Conservation (phyloP, 106 monocot genomes). For the Chionographis japonica region DNA sequence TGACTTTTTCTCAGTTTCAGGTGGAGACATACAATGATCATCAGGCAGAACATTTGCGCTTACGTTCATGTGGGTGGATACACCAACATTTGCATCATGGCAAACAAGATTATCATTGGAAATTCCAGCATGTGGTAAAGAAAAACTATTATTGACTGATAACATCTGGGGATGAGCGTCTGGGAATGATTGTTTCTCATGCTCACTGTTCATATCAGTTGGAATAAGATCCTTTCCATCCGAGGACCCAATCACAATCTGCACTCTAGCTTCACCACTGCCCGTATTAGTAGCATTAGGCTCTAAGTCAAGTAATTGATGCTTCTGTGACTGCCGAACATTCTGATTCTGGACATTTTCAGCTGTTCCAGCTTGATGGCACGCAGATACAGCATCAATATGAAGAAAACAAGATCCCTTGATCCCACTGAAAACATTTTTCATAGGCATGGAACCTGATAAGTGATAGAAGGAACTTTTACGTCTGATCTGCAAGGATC, state of each 20-base stretch:
- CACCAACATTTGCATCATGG: not conserved
- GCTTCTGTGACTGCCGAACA: not conserved
- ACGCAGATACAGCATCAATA: slow-evolving; percentile 18
- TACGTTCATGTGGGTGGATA: not conserved
- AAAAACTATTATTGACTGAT: not conserved
- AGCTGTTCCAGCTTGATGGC: not conserved
- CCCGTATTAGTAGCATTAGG: not conserved
- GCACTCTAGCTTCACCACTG: too few relatives aligned
- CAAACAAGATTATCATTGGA: not conserved
- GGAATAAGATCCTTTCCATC: too few relatives aligned
- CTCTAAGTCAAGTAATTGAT: not conserved
- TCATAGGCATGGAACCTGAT: slow-evolving; percentile 38
- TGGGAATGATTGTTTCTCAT: not conserved
- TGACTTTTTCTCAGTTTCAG: not conserved
- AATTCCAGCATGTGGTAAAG: slow-evolving; percentile 4
- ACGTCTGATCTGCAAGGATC: slow-evolving; percentile 23
- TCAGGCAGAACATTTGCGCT: not conserved
- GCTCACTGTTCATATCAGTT: not conserved
- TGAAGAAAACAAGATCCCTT: slow-evolving; percentile 40
- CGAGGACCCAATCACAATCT: too few relatives aligned
- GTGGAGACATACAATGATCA: not conserved
- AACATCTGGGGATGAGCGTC: not conserved
- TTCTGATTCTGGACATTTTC: not conserved
- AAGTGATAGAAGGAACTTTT: slow-evolving; percentile 35
- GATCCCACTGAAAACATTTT: slow-evolving; percentile 27